Evolutionary conservation across 1,284 basidiomycete species (phyloP).

Genomic region (Erythrobasidium hasegawianum): DNA sequence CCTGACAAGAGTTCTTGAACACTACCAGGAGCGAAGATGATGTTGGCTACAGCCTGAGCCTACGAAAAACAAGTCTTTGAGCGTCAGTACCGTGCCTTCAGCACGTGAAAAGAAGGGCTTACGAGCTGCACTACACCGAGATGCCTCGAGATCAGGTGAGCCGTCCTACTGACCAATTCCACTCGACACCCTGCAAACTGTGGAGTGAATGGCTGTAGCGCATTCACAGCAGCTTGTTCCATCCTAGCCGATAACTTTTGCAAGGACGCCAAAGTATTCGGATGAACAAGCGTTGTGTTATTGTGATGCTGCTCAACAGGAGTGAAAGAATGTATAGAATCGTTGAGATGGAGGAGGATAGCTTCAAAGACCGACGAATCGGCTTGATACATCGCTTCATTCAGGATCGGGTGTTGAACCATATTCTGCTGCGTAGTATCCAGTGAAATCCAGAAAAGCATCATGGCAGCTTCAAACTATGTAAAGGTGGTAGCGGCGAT

Average conservation of each 20-base stretch:
- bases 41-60: slow-evolving; percentile 15
- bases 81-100: neutral
- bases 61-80: neutral
- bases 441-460: slow-evolving; percentile 38
- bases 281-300: too few relatives aligned
- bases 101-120: too few relatives aligned
- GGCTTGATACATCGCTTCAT: slow-evolving; percentile 36
- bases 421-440: slow-evolving; percentile 23
- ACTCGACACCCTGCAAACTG: slow-evolving; percentile 20
- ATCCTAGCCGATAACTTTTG: slow-evolving; percentile 1
- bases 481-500: too few relatives aligned
- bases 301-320: neutral
- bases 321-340: neutral
- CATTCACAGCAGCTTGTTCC: slow-evolving; percentile 2
- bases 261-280: neutral
- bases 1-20: slow-evolving; percentile 1
- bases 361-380: slow-evolving; percentile 40
- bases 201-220: slow-evolving; percentile 5
- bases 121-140: slow-evolving; percentile 22
- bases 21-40: neutral
- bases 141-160: slow-evolving; percentile 12
- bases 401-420: slow-evolving; percentile 36
- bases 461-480: slow-evolving; percentile 36
- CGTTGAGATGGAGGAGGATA: neutral
- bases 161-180: slow-evolving; percentile 21